phyloP scores from a whole-genome alignment of 306 rosid genomes.

The Malus domestica region DNA sequence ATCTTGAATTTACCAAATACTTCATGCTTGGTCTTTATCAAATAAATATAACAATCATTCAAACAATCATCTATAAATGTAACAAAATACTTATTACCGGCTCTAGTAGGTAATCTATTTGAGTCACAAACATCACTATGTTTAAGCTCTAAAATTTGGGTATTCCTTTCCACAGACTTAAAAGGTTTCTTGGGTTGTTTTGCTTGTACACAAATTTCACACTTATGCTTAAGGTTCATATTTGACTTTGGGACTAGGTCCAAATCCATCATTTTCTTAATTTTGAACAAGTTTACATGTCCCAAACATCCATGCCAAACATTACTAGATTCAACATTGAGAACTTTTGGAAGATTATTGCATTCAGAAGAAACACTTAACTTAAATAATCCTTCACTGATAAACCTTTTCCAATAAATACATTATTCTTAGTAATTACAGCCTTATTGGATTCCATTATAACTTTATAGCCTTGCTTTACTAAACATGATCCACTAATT shows the following conservation, averaged over 20 bases:
- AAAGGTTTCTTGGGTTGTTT: too few species aligned
- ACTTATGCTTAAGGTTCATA: not conserved
- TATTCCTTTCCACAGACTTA: too few species aligned
- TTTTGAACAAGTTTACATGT: not conserved
- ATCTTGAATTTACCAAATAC: not conserved
- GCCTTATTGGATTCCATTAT: not conserved
- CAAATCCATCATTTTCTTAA: not conserved
- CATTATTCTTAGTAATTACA: not conserved
- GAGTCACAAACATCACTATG: too few species aligned
- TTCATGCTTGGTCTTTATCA: not conserved
- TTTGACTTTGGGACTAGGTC: not conserved
- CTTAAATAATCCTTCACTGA: not conserved
- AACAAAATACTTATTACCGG: too few species aligned
- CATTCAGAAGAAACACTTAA: not conserved
- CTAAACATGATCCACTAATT: not conserved
- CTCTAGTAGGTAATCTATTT: too few species aligned
- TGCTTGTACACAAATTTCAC: too few species aligned
- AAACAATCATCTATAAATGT: too few species aligned
- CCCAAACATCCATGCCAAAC: not conserved
- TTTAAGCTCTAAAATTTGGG: too few species aligned
- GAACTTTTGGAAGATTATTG: not conserved
- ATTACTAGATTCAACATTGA: not conserved
- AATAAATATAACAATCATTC: not conserved
- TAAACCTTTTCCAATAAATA: not conserved
- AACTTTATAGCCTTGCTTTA: not conserved